Conservation (phyloP, 768 basidiomycete species). For the Lyophyllum decastes region DNA sequence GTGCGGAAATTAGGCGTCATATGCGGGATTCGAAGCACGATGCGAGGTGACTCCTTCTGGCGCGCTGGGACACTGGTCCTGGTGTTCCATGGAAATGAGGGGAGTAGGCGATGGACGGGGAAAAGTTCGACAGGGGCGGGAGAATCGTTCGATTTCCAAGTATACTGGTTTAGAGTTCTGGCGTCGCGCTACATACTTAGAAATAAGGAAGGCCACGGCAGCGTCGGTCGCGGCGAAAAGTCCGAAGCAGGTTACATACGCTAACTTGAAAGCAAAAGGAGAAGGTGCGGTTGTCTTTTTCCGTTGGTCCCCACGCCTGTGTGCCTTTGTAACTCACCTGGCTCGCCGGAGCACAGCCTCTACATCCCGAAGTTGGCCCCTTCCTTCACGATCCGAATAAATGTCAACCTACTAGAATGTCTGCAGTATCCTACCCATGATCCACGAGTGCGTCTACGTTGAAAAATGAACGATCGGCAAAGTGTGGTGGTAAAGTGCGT, state of each 20-base stretch:
- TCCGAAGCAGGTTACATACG: too few relatives aligned
- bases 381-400: background rate
- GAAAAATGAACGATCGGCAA: background rate
- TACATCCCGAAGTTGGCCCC: background rate
- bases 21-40: background rate
- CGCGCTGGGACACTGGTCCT: background rate
- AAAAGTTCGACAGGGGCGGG: background rate
- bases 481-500: background rate
- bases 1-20: conserved; percentile 7
- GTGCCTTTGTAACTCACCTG: background rate
- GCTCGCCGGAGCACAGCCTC: conserved; percentile 6
- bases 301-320: background rate
- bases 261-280: too few relatives aligned
- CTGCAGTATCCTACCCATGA: background rate
- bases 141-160: background rate
- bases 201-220: background rate
- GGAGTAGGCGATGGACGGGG: background rate
- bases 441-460: background rate
- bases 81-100: background rate
- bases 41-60: background rate
- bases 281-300: background rate
- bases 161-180: background rate
- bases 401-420: background rate
- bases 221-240: background rate
- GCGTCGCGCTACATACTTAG: background rate